Conservation (phyloP, 106 monocot species). For the Allium sativum region DNA sequence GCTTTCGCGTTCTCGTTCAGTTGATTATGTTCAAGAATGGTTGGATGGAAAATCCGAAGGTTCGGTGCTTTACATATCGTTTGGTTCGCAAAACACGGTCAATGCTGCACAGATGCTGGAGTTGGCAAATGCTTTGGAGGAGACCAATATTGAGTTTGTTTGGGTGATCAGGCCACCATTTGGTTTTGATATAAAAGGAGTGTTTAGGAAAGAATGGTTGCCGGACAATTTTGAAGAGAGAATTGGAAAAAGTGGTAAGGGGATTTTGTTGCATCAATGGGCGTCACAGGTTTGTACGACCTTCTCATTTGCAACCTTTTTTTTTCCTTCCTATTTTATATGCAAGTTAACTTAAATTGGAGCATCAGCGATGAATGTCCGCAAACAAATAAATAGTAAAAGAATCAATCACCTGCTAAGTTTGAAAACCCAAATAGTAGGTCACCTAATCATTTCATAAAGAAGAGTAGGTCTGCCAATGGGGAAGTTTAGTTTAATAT, state of each 20-base stretch:
- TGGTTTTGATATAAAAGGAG: slow-evolving; percentile 11
- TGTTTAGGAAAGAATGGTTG: slow-evolving; percentile 1
- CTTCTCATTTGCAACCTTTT: too few species aligned
- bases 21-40: slow-evolving; percentile 6
- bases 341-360: too few species aligned
- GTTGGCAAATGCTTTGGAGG: slow-evolving; percentile 28
- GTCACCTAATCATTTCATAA: too few species aligned
- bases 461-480: too few species aligned
- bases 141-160: slow-evolving; percentile 20
- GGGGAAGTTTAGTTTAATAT: too few species aligned
- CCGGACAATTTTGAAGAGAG: not conserved
- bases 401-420: too few species aligned
- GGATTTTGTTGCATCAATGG: slow-evolving; percentile 1
- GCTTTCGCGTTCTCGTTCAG: not conserved
- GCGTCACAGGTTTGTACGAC: slow-evolving; percentile 9
- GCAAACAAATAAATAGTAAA: too few species aligned
- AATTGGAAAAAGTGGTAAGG: not conserved
- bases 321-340: too few species aligned
- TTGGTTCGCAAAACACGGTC: slow-evolving; percentile 33
- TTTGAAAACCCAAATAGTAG: too few species aligned
- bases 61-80: slow-evolving; percentile 37
- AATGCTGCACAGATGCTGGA: slow-evolving; percentile 22
- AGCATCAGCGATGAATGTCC: too few species aligned
- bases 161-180: slow-evolving; percentile 33
- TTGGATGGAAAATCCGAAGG: not conserved